A percentile compares a stretch with the other conserved stretches of the same genome.
Evolutionary conservation across 2,329 filamentous ascomycete species (phyloP).

Genomic region (Coniella vitis): DNA sequence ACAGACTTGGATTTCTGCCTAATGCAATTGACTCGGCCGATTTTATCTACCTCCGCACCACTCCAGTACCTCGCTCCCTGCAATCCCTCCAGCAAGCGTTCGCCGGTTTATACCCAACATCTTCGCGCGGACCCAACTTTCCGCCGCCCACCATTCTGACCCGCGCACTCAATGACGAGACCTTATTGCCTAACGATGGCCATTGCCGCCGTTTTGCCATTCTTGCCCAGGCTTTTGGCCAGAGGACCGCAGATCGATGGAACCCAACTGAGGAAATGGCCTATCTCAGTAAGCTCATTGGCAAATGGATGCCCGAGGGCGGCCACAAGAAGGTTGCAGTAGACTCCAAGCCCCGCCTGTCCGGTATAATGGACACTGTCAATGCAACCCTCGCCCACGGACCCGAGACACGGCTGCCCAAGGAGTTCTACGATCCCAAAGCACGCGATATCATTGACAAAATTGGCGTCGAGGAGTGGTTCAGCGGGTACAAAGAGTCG

Average conservation of each 20-base stretch:
- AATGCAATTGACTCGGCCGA: conserved; percentile 42
- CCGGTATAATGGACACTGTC: conserved; percentile 89
- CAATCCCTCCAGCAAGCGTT: conserved; percentile 73
- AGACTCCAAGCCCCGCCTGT: conserved; percentile 75
- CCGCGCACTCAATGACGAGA: conserved; percentile 63
- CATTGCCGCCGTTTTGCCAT: conserved; percentile 67
- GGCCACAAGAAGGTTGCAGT: conserved; percentile 62
- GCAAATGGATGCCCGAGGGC: conserved; percentile 77
- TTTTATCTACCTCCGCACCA: conserved; percentile 66
- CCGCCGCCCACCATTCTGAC: conserved; percentile 59
- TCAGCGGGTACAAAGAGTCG: conserved; percentile 72
- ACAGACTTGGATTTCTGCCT: conserved; percentile 68
- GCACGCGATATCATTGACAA: conserved; percentile 62
- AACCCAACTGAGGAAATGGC: conserved; percentile 74
- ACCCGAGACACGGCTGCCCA: conserved; percentile 67
- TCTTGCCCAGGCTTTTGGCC: conserved; percentile 63
- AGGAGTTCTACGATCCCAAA: conserved; percentile 79
- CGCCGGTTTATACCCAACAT: conserved; percentile 63
- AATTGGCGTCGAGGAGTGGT: conserved; percentile 84
- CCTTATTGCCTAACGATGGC: conserved; percentile 70
- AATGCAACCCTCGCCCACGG: conserved; percentile 86
- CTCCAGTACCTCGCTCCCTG: conserved; percentile 67
- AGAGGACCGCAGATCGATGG: conserved; percentile 65
- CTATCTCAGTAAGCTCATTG: conserved; percentile 69
- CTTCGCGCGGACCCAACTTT: conserved; percentile 37